Base-by-base conservation (phyloP, 73 alveolate genomes). In the Durusdinium trenchii region DNA sequence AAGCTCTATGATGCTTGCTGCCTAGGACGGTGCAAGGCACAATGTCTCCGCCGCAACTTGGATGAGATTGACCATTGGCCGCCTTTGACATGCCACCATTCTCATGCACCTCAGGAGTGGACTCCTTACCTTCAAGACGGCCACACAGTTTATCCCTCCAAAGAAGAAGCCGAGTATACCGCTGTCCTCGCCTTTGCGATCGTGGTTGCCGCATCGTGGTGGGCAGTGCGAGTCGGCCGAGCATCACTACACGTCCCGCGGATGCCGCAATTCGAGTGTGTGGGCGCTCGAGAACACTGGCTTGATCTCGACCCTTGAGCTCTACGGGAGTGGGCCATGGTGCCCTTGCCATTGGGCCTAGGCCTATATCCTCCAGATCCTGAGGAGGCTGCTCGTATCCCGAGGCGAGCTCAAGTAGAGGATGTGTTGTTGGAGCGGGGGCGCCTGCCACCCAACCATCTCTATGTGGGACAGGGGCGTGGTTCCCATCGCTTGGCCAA, bases 151-250 rank as follows among this genome's bases (percentile, higher is more conserved):
- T 73, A 26, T 36, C 85, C 85, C 85, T n/a, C 54, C 30, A 73
- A 73, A 36, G 48, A 35, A 36, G 85, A 73, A 51, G 85, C 85
- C 6, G 85, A 73, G 28, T 73, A 73, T 51, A 73, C 85, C 48
- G 85, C 85, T 23, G 38, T 51, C 5, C 52, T 73, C 23, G 85
- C 52, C 48, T 73, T 73, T n/a, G 48, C 85, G 23, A 38, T 73
- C 5, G 85, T 51, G 23, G 85, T 73, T 35, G 48, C 85, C 38
- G 85, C 52, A 35, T 73, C 85, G 30, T 73, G 85, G 85, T 73
- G 85, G 85, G 85, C 85, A 10, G 85, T 40, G 38, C 85, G 85
- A 35, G 28, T 40, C 30, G 85, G 85, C 52, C 52, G 48, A 12
- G 85, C 85, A 20, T 6, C 6, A 20, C 85, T 73, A 51, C 23